Conservation (phyloP, 805 yeast genomes). For the Barnettozyma salicaria region DNA sequence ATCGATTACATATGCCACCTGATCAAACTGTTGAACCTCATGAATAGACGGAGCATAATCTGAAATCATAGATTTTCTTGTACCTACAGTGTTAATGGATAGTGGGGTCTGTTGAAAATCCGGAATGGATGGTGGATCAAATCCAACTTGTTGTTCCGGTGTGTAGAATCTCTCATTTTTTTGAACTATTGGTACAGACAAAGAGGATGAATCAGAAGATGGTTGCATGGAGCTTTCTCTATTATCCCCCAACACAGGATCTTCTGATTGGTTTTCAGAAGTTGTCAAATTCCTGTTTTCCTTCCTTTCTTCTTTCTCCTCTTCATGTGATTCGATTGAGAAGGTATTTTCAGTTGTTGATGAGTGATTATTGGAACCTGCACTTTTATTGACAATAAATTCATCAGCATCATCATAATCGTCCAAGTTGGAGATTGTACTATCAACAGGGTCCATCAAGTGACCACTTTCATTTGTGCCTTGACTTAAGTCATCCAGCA, state of each 20-base stretch:
- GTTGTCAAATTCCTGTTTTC: too few relatives aligned
- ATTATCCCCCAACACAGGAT: too few relatives aligned
- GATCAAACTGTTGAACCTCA: slow-evolving; percentile 17
- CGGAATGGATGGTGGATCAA: background rate
- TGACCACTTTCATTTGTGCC: background rate
- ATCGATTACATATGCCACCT: slow-evolving; percentile 16
- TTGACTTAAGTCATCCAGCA: slow-evolving; percentile 5
- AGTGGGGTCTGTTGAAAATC: background rate
- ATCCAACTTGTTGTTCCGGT: background rate
- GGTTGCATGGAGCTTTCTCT: too few relatives aligned
- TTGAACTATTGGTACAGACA: too few relatives aligned
- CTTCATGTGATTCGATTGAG: too few relatives aligned
- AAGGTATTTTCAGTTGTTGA: background rate
- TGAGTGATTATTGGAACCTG: too few relatives aligned
- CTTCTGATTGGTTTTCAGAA: too few relatives aligned
- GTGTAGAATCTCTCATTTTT: too few relatives aligned
- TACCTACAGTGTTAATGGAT: background rate
- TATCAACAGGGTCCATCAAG: background rate
- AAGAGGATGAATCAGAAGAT: too few relatives aligned
- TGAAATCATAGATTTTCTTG: slow-evolving; percentile 23
- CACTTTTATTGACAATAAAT: slow-evolving; percentile 12
- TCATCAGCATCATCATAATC: slow-evolving; percentile 14
- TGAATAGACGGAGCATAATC: slow-evolving; percentile 26
- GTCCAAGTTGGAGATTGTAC: slow-evolving; percentile 1
- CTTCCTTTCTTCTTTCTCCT: too few relatives aligned